A percentile compares a stretch with the other conserved stretches of the same genome.
phyloP scores from a whole-genome alignment of 768 basidiomycete species.

The Boletus sensibilis region DNA sequence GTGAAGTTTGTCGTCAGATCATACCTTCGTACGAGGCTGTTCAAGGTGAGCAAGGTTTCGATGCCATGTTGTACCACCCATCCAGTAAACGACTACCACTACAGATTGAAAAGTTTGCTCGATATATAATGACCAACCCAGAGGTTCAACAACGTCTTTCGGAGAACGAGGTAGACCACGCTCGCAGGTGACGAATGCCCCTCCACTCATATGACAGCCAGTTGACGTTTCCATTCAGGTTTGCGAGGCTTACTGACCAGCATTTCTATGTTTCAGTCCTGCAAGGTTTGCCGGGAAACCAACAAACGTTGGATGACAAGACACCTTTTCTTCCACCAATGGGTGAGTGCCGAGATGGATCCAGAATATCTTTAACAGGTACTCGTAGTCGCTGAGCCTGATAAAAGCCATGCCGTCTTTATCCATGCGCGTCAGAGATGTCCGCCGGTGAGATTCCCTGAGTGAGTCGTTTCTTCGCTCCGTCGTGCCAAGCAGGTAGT shows the following conservation, averaged over 20 bases:
- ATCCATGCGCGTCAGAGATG: constrained; percentile 74
- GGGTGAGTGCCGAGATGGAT: constrained; percentile 44
- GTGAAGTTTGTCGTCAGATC: constrained; percentile 91
- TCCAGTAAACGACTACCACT: background rate
- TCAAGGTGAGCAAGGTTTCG: constrained; percentile 58
- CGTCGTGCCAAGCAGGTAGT: background rate
- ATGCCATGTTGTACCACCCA: background rate
- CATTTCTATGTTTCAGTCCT: constrained; percentile 82
- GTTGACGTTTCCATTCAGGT: constrained; percentile 42
- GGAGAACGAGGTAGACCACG: constrained; percentile 78
- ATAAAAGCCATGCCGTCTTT: constrained; percentile 75
- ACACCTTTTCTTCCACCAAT: constrained; percentile 71
- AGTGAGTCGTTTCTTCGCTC: constrained; percentile 44
- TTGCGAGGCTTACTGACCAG: constrained; percentile 70
- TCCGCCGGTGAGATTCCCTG: constrained; percentile 62
- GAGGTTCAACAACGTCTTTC: constrained; percentile 78
- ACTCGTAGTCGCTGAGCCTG: constrained; percentile 69
- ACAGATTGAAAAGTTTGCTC: constrained; percentile 87
- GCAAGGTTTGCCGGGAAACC: constrained; percentile 74
- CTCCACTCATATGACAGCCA: background rate
- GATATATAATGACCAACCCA: constrained; percentile 69
- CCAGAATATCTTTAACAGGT: constrained; percentile 5
- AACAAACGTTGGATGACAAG: constrained; percentile 75
- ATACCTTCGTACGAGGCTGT: constrained; percentile 81
- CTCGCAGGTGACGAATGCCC: constrained; percentile 53